These are phyloP conservation scores for Moniliella sp. DNA, from an alignment of 1,284 basidiomycete species.

Conservation along the genomic window DNA sequence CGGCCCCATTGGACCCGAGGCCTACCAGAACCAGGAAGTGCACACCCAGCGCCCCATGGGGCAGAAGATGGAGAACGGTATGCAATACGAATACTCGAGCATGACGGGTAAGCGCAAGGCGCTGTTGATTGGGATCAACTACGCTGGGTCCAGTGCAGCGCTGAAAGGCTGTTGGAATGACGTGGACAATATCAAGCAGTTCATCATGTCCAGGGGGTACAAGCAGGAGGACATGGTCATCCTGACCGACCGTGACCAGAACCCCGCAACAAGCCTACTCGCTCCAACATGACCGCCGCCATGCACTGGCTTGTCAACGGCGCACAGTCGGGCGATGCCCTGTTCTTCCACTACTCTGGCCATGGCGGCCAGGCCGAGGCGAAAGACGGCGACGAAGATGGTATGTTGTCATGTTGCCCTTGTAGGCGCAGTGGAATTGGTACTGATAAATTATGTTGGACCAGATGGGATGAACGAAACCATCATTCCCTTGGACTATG, in stretches of 20 bases:
- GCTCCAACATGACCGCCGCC: slow-evolving; percentile 30
- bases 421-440: too few relatives aligned
- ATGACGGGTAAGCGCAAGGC: slow-evolving; percentile 32
- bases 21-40: slow-evolving; percentile 14
- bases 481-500: slow-evolving; percentile 29
- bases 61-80: slow-evolving; percentile 15
- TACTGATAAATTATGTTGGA: too few relatives aligned
- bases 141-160: slow-evolving; percentile 16
- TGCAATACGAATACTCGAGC: slow-evolving; percentile 24
- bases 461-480: slow-evolving; percentile 33
- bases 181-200: slow-evolving; percentile 27
- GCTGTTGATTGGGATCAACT: slow-evolving; percentile 32
- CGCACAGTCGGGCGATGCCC: slow-evolving; percentile 25
- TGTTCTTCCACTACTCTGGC: slow-evolving; percentile 31
- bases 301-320: slow-evolving; percentile 32
- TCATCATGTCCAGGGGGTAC: slow-evolving; percentile 31
- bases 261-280: slow-evolving; percentile 23
- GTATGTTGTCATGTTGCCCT: too few relatives aligned
- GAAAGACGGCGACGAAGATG: slow-evolving; percentile 28
- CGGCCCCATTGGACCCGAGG: slow-evolving; percentile 15
- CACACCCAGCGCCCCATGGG: slow-evolving; percentile 19
- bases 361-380: slow-evolving; percentile 32
- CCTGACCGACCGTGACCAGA: slow-evolving; percentile 21
- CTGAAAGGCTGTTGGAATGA: slow-evolving; percentile 33
- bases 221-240: slow-evolving; percentile 32